Evolutionary conservation across 2,329 filamentous ascomycete genomes (phyloP).

Genomic region (Neurospora sp.): DNA sequence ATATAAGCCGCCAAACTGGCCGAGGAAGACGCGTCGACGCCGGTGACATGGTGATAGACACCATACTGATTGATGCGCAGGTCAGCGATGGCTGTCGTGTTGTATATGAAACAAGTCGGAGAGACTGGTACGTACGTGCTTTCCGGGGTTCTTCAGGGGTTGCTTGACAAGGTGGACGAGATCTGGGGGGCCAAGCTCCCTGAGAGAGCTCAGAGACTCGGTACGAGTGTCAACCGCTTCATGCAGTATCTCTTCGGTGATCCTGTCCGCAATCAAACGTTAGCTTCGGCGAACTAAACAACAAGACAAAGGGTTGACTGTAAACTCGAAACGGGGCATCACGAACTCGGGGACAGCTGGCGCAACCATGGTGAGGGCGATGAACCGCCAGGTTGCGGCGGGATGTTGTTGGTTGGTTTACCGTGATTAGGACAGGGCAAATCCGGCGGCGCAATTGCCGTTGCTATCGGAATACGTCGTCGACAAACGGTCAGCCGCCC

Average conservation of each 20-base stretch:
- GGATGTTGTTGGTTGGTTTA: slow-evolving; percentile 1
- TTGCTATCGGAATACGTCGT: neutral
- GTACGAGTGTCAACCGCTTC: slow-evolving; percentile 89
- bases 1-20: slow-evolving; percentile 96
- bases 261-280: slow-evolving; percentile 39
- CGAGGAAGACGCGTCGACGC: slow-evolving; percentile 93
- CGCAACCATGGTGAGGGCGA: slow-evolving; percentile 50
- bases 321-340: neutral
- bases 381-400: slow-evolving; percentile 1
- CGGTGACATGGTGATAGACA: slow-evolving; percentile 96
- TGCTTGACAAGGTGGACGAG: slow-evolving; percentile 89
- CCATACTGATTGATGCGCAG: slow-evolving; percentile 50
- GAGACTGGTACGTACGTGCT: slow-evolving; percentile 34
- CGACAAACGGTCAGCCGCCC: neutral
- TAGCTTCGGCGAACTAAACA: slow-evolving; percentile 9
- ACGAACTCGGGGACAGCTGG: slow-evolving; percentile 68
- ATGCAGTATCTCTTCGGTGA: slow-evolving; percentile 87
- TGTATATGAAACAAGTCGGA: slow-evolving; percentile 1
- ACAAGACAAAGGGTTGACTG: neutral
- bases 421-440: neutral
- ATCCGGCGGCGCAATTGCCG: neutral
- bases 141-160: slow-evolving; percentile 44
- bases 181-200: slow-evolving; percentile 92
- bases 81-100: slow-evolving; percentile 10
- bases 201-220: slow-evolving; percentile 73